These are phyloP conservation scores for Linaria vulgaris DNA, from an alignment of 257 asterid genomes.

Conservation along the genomic window DNA sequence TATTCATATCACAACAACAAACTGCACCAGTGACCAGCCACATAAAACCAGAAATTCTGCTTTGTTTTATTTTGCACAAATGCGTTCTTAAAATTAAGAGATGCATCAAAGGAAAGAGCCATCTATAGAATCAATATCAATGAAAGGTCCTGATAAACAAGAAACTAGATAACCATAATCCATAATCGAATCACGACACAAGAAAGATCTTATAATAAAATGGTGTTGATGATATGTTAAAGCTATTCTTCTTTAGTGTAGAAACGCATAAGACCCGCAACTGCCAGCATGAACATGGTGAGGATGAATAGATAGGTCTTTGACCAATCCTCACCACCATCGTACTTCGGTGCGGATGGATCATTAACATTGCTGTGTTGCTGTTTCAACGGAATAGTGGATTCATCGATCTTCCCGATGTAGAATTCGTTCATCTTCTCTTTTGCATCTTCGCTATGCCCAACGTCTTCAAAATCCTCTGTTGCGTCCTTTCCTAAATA, in stretches of 20 bases:
- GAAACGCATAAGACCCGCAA: conserved; percentile 44
- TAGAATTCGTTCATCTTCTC: conserved; percentile 37
- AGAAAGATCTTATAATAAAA: no score
- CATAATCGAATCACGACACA: no score
- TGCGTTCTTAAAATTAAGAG: no score
- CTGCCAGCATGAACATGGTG: conserved; percentile 47
- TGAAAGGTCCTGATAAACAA: no score
- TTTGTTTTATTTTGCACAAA: no score
- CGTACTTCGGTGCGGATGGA: conserved; percentile 17
- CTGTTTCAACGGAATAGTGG: conserved; percentile 40
- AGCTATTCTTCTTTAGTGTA: conserved; percentile 36
- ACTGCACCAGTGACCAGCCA: no score
- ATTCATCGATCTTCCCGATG: conserved; percentile 49
- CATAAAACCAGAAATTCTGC: no score
- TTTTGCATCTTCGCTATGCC: conserved; percentile 58
- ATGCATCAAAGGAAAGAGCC: no score
- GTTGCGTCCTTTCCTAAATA: conserved; percentile 58
- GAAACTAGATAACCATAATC: no score
- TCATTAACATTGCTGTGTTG: conserved; percentile 15
- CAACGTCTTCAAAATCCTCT: conserved; percentile 68
- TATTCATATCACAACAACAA: no score
- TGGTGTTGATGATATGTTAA: no score
- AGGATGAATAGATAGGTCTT: conserved; percentile 40
- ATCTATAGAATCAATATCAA: no score
- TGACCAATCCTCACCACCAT: conserved; percentile 28